Evolutionary conservation across 306 rosid genomes (phyloP), one percentile per base, ranked within the genome.

Genomic region (Canavalia ensiformis): DNA sequence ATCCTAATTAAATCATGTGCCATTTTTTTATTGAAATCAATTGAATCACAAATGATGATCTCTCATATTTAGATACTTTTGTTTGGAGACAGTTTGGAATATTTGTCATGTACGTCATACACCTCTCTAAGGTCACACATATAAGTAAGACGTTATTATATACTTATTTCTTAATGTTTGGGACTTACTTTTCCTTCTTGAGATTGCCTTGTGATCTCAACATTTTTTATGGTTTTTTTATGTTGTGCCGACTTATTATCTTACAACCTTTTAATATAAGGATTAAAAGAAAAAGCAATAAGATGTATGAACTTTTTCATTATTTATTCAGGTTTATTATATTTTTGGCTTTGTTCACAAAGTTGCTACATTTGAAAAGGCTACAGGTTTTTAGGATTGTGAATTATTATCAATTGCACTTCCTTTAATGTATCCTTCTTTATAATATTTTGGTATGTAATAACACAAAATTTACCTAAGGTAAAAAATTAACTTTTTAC

Each of bases 31-130:
- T 83, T 92, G 86, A 84, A 88, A 89, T 87, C 83, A 72, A 79
- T 71, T 90, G 85, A 84, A 89, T 76, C 91, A 88, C 89, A 82
- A 80, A 88, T 88, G 95, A 85, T 88, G 90, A 75, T 89, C 84
- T 86, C 88, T 91, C 97, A 87, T 88, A 84, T 84, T 89, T 88
- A 89, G 86, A 88, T 88, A 87, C 88, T 86, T 86, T 88, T 91
- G 92, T 91, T 18, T 89, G 91, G 94, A 93, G 89, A 89, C 94
- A 89, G 90, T 91, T 91, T 93, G 96, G 96, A 91, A 93, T 91
- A 88, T 88, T 87, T 86, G 83, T 89, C 91, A 80, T 91, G 91
- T 91, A 79, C 92, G 82, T 90, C 94, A 86, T 87, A 82, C 94
- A 69, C 88, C 91, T 89, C 88, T 89, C 91, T 90, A 92, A 80